Conservation (phyloP, 2,329 filamentous ascomycete species). For the Hypoxylon sp. region DNA sequence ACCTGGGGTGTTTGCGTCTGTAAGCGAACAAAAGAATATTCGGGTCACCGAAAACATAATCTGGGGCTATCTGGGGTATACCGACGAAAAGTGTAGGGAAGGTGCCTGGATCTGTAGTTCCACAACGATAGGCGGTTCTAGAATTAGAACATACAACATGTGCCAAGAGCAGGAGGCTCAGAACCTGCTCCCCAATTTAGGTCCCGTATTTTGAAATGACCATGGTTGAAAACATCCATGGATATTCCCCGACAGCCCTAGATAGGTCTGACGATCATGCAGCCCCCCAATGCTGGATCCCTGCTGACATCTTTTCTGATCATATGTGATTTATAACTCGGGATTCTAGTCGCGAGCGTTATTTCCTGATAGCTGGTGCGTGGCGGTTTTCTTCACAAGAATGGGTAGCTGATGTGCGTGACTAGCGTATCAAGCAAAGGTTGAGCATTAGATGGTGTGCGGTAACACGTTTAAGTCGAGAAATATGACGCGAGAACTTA, state of each 20-base stretch:
- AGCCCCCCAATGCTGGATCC: neutral
- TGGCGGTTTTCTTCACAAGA: neutral
- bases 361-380: conserved; percentile 1
- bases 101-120: conserved; percentile 5
- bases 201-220: conserved; percentile 5
- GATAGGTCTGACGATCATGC: conserved; percentile 7
- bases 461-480: conserved; percentile 32
- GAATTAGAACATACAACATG: conserved; percentile 9
- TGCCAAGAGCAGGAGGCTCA: conserved; percentile 17
- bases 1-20: neutral
- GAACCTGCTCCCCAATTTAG: neutral
- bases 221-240: neutral
- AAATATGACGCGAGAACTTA: conserved; percentile 21
- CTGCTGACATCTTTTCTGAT: conserved; percentile 3
- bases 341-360: conserved; percentile 6
- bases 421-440: neutral
- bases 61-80: neutral
- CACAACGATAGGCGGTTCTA: conserved; percentile 9
- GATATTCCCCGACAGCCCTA: neutral
- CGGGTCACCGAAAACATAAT: neutral
- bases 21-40: neutral
- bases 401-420: conserved; percentile 6
- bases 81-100: neutral
- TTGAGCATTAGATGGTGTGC: conserved; percentile 19
- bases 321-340: conserved; percentile 18